Evolutionary conservation across 495 filamentous ascomycete genomes (phyloP), one percentile per base, ranked within the genome.

Genomic region (Annulohypoxylon maeteangense): DNA sequence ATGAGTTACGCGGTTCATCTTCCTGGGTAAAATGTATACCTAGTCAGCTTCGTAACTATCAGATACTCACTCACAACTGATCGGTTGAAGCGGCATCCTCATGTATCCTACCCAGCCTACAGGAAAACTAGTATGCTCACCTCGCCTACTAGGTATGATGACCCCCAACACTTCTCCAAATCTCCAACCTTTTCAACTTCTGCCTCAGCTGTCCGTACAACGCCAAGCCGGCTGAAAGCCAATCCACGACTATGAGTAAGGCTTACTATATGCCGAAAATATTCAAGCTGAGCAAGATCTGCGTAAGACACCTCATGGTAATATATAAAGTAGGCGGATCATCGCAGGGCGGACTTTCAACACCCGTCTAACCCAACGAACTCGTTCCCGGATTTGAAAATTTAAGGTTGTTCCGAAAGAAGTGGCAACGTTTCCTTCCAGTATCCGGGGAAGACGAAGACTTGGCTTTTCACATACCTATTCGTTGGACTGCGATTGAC

Each of bases 171-270:
- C 23, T 38, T 22, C 36, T 54, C 27, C 48, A 64, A 34, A 34
- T 59, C 48, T n/a, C 60, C 56, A 57, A 36, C 8, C 3, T 27
- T 58, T 1, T 22, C 53, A 16, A 36, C 16, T 51, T 50, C 4
- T 54, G 23, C 48, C 38, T 73, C 65, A 68, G 42, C 56, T 62
- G 48, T 65, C 22, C 6, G 18, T 25, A 14, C 57, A 44, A 18
- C 31, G 71, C 71, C 71, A 74, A 74, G 71, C 71, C 71, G 71
- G 71, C 58, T 70, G 71, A 70, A 74, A 60, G 38, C 53, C 48
- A 54, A 63, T 16, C 1, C 42, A 62, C 45, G 60, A 27, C 38
- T 42, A 7, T 31, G 20, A 42, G 16, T 54, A 53, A 58, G 38
- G 58, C 40, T 50, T 56, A 36, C 31, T 61, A 68, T 36, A 58